Base-by-base conservation (phyloP, 164 flowering plant species). In the Berberis vulgaris region DNA sequence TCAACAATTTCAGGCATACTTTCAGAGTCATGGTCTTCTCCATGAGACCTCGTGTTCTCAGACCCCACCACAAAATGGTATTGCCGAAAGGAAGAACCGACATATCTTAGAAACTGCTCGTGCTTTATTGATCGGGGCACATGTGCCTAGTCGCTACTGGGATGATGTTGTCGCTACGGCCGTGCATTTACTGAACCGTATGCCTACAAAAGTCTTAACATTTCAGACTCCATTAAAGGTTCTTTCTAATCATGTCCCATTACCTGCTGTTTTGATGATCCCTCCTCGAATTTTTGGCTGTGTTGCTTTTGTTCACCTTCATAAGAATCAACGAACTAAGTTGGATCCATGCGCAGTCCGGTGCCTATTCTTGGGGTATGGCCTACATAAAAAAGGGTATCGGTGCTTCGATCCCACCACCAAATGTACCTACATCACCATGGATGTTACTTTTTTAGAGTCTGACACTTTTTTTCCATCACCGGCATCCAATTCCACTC, bases 371-470 rank as follows among this genome's bases (percentile, higher is more conserved):
- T 49, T 58, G 49, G 56, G 65, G 9, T 62, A 62, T 49, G 38
- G 52, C 3, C 3, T 6, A 26, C 43, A 38, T 6, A 7, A 39
- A 8, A 10, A 38, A 41, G 55, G 65, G 6, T 49, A 62, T 3
- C 43, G 44, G 11, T 62, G 65, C n/a, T 47, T 49, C 49, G 43
- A 62, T 3, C 65, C 65, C 47, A 39, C 43, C 40, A 49, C 13
- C 1, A 7, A 1, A 13, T 50, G 50, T 13, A 38, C 12, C 3
- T 49, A 38, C 49, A 12, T 26, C 5, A 38, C 55, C 5, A 40
- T 49, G 43, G 65, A 62, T 62, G 65, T 62, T 49, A 62, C 65
- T 8, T 49, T 62, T 40, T 7, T 41, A 4, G 61, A 58, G 45
- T 26, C 41, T 1, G 2, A 2, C 3, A 6, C 59, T 0, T 61